Evolutionary conservation across 192 early-diverging fungal genomes (phyloP).

Genomic region (Diversispora eburnea): DNA sequence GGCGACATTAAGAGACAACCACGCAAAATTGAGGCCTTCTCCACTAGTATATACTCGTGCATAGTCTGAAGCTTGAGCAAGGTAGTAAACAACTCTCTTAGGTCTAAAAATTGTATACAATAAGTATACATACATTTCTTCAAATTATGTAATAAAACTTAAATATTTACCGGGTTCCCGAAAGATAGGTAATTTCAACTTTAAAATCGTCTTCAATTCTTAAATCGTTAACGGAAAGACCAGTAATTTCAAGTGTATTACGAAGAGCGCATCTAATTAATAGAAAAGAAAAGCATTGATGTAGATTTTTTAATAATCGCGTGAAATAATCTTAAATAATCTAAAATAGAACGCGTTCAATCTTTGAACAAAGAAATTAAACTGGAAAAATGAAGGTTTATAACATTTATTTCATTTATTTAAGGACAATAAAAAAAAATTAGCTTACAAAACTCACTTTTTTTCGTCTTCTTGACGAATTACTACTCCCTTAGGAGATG

Average conservation of each 20-base stretch:
- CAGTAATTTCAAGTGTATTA: constrained; percentile 70
- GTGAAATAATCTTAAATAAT: neutral
- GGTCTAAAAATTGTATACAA: constrained; percentile 43
- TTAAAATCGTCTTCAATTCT: constrained; percentile 69
- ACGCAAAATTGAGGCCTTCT: constrained; percentile 67
- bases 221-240: constrained; percentile 65
- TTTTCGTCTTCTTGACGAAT: constrained; percentile 78
- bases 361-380: neutral
- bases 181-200: constrained; percentile 77
- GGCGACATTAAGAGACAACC: constrained; percentile 66
- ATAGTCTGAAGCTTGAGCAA: constrained; percentile 67
- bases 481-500: constrained; percentile 73
- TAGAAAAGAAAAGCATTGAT: constrained; percentile 19
- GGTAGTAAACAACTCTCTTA: constrained; percentile 75
- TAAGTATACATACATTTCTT: neutral
- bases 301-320: neutral
- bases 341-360: too few relatives aligned
- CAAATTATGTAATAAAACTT: neutral
- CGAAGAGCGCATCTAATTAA: constrained; percentile 70
- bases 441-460: constrained; percentile 56
- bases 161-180: constrained; percentile 56
- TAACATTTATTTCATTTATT: too few relatives aligned
- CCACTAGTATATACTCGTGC: constrained; percentile 57
- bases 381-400: neutral
- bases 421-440: too few relatives aligned